Base-by-base conservation (phyloP, 2,329 filamentous ascomycete species). In the Fusarium sublunatum region DNA sequence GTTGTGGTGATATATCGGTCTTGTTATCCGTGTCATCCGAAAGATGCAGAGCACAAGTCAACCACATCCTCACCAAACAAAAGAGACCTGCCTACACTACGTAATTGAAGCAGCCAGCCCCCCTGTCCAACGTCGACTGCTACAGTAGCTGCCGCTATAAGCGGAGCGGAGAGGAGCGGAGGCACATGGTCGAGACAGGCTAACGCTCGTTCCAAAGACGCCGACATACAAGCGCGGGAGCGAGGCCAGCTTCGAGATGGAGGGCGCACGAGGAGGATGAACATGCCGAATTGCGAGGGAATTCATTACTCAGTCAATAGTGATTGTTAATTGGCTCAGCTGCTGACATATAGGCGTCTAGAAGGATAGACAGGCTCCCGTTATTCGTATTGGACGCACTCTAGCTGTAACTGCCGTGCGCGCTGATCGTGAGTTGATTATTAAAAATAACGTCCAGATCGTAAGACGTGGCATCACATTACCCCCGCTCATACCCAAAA, bases 91-190 rank as follows among this genome's bases (percentile, higher is more conserved):
- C 60, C 61, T 49, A 65, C 58, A 46, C 61, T 65, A 65, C 61
- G 61, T 65, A 65, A 65, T 65, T 58, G 56, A 54, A 47, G 48
- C 51, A 34, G 31, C 11, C 12, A 6, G 7, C 5, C 36, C 49
- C 40, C 48, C 28, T 47, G 56, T 44, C 43, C 35, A 26, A 61
- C 49, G 58, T 61, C 51, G 39, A 35, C 42, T 45, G 40, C 24
- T 58, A 19, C 19, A 19, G 19, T 64, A 65, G 61, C 52, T 62
- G 61, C 61, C 61, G 61, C 61, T 61, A 36, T 65, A 65, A 32
- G 57, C 61, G 61, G 57, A 62, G 56, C 56, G 57, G 58, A 61
- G 58, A 55, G 58, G 58, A 61, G 62, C 48, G 52, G 58, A 54
- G 40, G 32, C 61, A 62, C 61, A 65, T 62, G 57, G 61, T 47